Evolutionary conservation across 2,329 filamentous ascomycete genomes (phyloP).

Genomic region (Fusarium annulatum): DNA sequence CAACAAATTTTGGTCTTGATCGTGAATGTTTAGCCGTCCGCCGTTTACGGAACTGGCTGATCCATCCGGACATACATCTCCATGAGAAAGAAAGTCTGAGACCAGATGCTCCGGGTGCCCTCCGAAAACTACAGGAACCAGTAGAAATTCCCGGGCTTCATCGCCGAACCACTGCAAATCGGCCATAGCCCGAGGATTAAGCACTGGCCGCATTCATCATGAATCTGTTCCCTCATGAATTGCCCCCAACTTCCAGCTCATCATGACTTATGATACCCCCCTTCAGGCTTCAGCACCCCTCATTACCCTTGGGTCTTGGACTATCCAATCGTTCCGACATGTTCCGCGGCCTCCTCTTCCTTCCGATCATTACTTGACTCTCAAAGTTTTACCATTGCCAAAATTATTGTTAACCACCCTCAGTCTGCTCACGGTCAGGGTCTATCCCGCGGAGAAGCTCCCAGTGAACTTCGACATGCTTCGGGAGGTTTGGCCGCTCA

Average conservation of each 20-base stretch:
- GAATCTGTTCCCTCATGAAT: slow-evolving; percentile 28
- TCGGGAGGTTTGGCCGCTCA: slow-evolving; percentile 5
- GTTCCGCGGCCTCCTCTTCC: slow-evolving; percentile 25
- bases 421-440: slow-evolving; percentile 35
- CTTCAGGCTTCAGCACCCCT: slow-evolving; percentile 15
- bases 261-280: slow-evolving; percentile 12
- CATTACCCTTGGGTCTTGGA: slow-evolving; percentile 8
- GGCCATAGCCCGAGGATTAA: slow-evolving; percentile 8
- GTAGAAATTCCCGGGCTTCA: slow-evolving; percentile 5
- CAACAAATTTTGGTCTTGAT: background rate
- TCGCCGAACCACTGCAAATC: slow-evolving; percentile 19
- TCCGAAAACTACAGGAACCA: slow-evolving; percentile 9
- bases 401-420: slow-evolving; percentile 25
- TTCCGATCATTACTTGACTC: slow-evolving; percentile 29
- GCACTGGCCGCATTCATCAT: slow-evolving; percentile 20
- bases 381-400: slow-evolving; percentile 4
- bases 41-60: slow-evolving; percentile 20
- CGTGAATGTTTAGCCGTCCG: slow-evolving; percentile 3
- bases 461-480: slow-evolving; percentile 8
- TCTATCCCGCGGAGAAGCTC: slow-evolving; percentile 13
- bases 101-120: slow-evolving; percentile 20
- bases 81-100: slow-evolving; percentile 8
- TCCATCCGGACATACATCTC: slow-evolving; percentile 32
- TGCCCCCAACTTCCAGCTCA: slow-evolving; percentile 9
- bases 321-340: slow-evolving; percentile 25